These are phyloP conservation scores for Candida stauntonica DNA, from an alignment of 805 yeast genomes.

Conservation along the genomic window DNA sequence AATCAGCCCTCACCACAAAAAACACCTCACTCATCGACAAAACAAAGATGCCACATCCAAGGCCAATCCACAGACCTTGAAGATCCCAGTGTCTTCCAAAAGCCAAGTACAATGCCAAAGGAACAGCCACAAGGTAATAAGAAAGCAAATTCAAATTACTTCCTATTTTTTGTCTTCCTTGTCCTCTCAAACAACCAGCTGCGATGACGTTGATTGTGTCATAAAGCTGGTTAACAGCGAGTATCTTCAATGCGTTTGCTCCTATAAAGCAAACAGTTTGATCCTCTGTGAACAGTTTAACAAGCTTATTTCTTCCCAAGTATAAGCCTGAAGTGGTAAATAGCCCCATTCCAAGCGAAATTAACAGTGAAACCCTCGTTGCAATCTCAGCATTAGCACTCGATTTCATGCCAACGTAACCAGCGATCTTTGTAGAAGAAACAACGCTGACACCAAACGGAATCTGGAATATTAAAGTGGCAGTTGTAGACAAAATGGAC, in stretches of 20 bases:
- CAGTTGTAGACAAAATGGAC: slow-evolving; percentile 46
- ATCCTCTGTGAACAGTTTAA: slow-evolving; percentile 47
- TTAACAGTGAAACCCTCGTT: slow-evolving; percentile 36
- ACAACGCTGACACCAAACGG: slow-evolving; percentile 76
- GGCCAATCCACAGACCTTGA: slow-evolving; percentile 71
- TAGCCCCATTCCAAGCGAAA: no score
- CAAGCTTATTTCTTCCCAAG: no score
- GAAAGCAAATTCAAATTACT: slow-evolving; percentile 65
- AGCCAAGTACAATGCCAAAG: slow-evolving; percentile 58
- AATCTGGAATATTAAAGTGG: slow-evolving; percentile 61
- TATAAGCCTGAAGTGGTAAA: no score
- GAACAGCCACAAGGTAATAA: slow-evolving; percentile 68
- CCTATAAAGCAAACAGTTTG: slow-evolving; percentile 66
- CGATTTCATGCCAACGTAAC: slow-evolving; percentile 58
- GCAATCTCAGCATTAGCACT: slow-evolving; percentile 42
- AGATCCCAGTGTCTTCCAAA: slow-evolving; percentile 43
- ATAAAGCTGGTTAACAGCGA: slow-evolving; percentile 59
- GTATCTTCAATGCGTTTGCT: no score
- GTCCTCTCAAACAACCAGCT: slow-evolving; percentile 69
- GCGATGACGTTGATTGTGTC: slow-evolving; percentile 72
- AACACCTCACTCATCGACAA: slow-evolving; percentile 47
- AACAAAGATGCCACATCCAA: slow-evolving; percentile 57
- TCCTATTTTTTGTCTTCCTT: slow-evolving; percentile 72
- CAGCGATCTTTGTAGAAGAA: slow-evolving; percentile 67
- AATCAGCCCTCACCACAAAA: slow-evolving; percentile 45